A percentile compares a stretch with the other conserved stretches of the same genome.
These are phyloP conservation scores for Vigna hirtella DNA, from an alignment of 306 rosid genomes.

Conservation along the genomic window DNA sequence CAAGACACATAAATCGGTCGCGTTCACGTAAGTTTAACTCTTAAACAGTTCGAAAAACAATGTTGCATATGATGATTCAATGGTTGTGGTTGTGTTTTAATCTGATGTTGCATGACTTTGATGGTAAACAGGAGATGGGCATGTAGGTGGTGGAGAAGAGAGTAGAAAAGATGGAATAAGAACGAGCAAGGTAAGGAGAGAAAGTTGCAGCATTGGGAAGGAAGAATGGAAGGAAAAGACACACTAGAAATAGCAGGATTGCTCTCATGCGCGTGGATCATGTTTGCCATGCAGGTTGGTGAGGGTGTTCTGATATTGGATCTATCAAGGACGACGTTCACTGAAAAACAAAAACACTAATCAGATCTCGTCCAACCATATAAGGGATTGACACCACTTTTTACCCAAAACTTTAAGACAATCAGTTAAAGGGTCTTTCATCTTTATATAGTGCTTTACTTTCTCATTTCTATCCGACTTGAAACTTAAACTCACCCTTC, in stretches of 20 bases:
- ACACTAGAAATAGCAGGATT: slow-evolving; percentile 42
- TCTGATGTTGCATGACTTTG: neutral
- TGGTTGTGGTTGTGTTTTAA: neutral
- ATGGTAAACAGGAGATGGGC: neutral
- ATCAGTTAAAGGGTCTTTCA: no score
- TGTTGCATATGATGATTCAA: no score
- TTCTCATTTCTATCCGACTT: no score
- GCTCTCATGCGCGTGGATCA: slow-evolving; percentile 58
- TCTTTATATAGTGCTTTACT: no score
- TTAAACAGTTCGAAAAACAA: no score
- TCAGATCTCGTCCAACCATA: no score
- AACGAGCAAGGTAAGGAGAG: neutral
- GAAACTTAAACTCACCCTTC: no score
- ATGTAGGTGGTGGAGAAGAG: neutral
- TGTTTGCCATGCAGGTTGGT: slow-evolving; percentile 54
- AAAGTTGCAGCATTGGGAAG: slow-evolving; percentile 25
- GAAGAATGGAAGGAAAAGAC: slow-evolving; percentile 10
- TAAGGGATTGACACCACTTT: no score
- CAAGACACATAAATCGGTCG: slow-evolving; percentile 57
- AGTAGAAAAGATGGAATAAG: slow-evolving; percentile 7
- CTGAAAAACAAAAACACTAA: no score
- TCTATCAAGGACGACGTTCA: no score
- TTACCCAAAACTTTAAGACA: no score
- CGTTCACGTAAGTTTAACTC: slow-evolving; percentile 45
- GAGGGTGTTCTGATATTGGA: neutral